Base-by-base conservation (phyloP, 148 eudicot species). In the Rhododendron griersonianum region DNA sequence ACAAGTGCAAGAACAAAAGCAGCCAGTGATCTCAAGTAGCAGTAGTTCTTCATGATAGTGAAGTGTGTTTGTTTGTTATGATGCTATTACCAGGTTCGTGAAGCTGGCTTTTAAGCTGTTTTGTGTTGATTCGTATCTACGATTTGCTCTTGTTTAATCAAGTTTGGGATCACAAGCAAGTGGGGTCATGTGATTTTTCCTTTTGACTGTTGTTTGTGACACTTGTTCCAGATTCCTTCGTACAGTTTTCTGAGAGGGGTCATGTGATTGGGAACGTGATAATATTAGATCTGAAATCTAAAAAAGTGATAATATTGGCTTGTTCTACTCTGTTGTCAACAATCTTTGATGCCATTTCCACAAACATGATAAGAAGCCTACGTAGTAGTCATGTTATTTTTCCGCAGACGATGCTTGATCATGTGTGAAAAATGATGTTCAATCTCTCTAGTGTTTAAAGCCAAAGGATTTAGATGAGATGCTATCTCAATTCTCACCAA, bases 201-300 rank as follows among this genome's bases (percentile, higher is more conserved):
- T 50, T 89, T 93, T 89, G 91, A 92, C 91, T 82, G 79, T 35
- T 84, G 45, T 39, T 18, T 65, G 1, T 11, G 45, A 82, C 81
- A 48, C 61, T 82, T 80, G 51, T 86, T 47, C 86, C 81, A 88
- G 85, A 86, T 86, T 80, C 74, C 80, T 53, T 69, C 48, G 81
- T 87, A 45, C 37, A 78, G 53, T 39, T 47, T 88, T 89, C n/a
- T 89, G 19, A 80, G 88, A 80, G 87, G 50, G 87, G 78, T 91
- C 93, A 94, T 90, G 94, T 94, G 96, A 89, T 39, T 19, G 35
- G 85, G 87, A 90, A 92, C 91, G 91, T 93, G 96, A 92, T 91
- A 71, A 81, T 90, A 37, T 69, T 85, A 47, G 73, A 33, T 33
- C 37, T 30, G 21, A 74, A 13, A 14, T 13, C 8, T 33, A 0